These are phyloP conservation scores for Blastobotrys aristatus DNA, from an alignment of 1,139 yeast species.

Conservation along the genomic window DNA sequence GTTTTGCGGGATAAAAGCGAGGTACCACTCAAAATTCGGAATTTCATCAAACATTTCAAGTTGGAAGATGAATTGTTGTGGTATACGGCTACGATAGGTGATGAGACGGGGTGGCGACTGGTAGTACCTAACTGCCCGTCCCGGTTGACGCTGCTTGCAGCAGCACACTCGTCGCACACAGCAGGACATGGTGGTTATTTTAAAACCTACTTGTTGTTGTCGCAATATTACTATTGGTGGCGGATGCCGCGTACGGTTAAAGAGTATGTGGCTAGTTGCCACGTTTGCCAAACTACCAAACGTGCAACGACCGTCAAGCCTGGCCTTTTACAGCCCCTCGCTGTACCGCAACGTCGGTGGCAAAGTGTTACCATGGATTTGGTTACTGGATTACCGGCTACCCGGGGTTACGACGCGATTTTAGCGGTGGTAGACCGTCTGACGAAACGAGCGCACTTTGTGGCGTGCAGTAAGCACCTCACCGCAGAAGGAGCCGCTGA, in stretches of 20 bases:
- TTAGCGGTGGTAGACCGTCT: slow-evolving; percentile 6
- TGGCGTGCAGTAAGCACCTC: neutral
- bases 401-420: neutral
- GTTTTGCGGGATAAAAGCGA: neutral
- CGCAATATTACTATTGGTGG: neutral
- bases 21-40: no score
- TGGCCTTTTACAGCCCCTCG: slow-evolving; percentile 1
- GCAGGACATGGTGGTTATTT: neutral
- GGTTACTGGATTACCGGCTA: slow-evolving; percentile 1
- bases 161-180: neutral
- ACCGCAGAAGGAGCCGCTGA: neutral
- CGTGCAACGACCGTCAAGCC: neutral
- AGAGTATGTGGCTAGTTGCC: neutral
- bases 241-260: neutral
- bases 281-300: neutral
- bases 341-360: slow-evolving; percentile 1
- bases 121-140: neutral
- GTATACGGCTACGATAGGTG: neutral
- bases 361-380: slow-evolving; percentile 4
- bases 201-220: neutral
- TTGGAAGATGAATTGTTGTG: neutral
- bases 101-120: neutral
- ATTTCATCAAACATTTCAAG: neutral
- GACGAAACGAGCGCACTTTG: slow-evolving; percentile 5
- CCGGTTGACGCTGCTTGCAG: neutral